Base-by-base conservation (phyloP, 1,284 basidiomycete species). In the Megacollybia platyphylla region DNA sequence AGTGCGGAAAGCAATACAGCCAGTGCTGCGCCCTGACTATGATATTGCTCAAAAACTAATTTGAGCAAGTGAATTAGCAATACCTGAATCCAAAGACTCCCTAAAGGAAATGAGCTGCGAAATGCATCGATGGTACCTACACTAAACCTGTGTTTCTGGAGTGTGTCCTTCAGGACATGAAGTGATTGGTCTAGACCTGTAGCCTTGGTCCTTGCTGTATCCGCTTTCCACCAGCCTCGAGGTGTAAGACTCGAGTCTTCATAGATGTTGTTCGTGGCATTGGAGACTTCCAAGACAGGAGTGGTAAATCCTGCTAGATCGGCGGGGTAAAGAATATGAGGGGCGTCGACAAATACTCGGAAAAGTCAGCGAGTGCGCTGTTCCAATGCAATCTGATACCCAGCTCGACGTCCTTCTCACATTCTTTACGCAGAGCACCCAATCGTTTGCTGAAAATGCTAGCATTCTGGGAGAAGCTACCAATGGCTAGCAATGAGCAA, bases 21-120 rank as follows among this genome's bases (percentile, higher is more conserved):
- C 65, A 91, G 76, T 9, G 76, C 79, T 10, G 83, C 88, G 26
- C 88, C 88, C 63, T 92, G 87, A 44, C 84, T 86, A 39, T 18
- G 9, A 15, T 26, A 30, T 6, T n/a, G 13, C 5, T 39, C 36
- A 34, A 39, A 38, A 4, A 27, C 41, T 10, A 42, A 20, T 15
- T 7, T 28, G 11, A 38, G 30, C 17, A 39, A 15, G 18, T 35
- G 27, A 36, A 44, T 29, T 10, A 38, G 26, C 18, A 17, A 26
- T 39, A 77, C 79, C 79, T 84, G 60, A 89, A 89, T 6, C 87
- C 87, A 56, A 92, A 77, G 11, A 92, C 71, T 26, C 87, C 89
- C 83, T 90, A 34, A 36, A 40, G 29, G n/a, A 30, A 13, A 31
- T 13, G 15, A 7, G 15, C 11, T 20, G 37, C 27, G 11, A 13